Base-by-base conservation (phyloP, 352 stramenopile genomes). In the Phytophthora colocasiae region DNA sequence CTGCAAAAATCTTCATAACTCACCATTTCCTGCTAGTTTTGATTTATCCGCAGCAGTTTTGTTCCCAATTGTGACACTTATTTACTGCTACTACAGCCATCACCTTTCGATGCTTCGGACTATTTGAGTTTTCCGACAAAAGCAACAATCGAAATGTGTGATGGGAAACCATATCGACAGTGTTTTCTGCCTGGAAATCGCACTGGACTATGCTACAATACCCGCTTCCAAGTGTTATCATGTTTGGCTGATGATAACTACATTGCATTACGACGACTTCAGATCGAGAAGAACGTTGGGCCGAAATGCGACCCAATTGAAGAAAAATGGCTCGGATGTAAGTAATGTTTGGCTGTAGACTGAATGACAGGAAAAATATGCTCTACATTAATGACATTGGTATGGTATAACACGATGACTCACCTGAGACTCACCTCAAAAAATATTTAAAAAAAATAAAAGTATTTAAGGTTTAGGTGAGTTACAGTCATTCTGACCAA, bases 241-340 rank as follows among this genome's bases (percentile, higher is more conserved):
- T 82, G 71, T 22, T 36, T 65, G 8, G 6, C 38, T 11, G 58
- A 78, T 3, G 31, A 59, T 8, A 51, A 29, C 2, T 48, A 52
- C 8, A 67, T 77, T 27, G 26, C 31, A 17, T 54, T 82, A 6
- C 67, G 74, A 4, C 48, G 45, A 8, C 46, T 57, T 4, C 57
- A 71, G 27, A 78, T 76, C 6, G 50, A 72, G 3, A 62, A 61
- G 26, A 47, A 47, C 6, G 55, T 67, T 1, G 75, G 68, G 3
- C 44, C 22, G 2, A 14, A 22, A 8, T 83, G 71, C 22, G 71
- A 83, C 19, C 43, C 59, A 10, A 36, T 57, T 1, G 67, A 69
- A 6, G 68, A 83, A 39, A 66, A 58, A 9, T 80, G 75, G 75
- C 68, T 83, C 2, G 71, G 71, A 7, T 80, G 75, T 29, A 43